Evolutionary conservation across 2,329 filamentous ascomycete genomes (phyloP), one percentile per base, ranked within the genome.

Genomic region (Alternaria atra): DNA sequence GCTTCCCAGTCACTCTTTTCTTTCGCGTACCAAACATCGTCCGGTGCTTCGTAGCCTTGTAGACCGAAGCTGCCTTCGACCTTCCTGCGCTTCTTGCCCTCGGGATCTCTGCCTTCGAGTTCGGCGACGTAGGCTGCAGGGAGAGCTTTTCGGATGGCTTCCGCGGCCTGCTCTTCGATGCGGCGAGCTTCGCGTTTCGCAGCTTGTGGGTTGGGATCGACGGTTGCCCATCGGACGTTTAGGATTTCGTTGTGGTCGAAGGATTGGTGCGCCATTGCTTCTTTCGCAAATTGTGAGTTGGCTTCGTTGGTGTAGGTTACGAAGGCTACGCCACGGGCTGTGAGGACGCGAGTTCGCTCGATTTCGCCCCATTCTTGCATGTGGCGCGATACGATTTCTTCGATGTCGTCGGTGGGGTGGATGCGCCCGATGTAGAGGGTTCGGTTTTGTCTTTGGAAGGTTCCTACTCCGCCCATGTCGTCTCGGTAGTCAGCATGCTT

Each of bases 351-450:
- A 47, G 90, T 89, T 44, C 95, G 87, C 77, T 98, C 94, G 51
- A 99, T 84, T 72, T 94, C 91, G 0, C 95, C 95, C 94, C 94
- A 99, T 85, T 99, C 95, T 25, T 93, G 91, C 76, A 98, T 97
- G 80, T 99, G 95, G 13, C 96, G 86, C 30, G 94, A 90, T 6
- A 98, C 94, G 35, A 98, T 88, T 80, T 99, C 95, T 77, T 99
- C 94, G 64, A 98, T 97, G 74, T 98, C 94, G 78, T 98, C 95
- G 12, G 90, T 94, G 35, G 97, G 94, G 78, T 97, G 93, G 77
- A 99, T 97, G 48, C 94, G 85, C 5, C 95, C 95, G 1, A 97
- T 88, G 72, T 99, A 99, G 6, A 99, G 84, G 1, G 95, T 99
- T 32, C 95, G 86, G 76, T 99, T 99, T 74, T 97, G 92, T 23